Evolutionary conservation across 2,329 filamentous ascomycete genomes (phyloP), one percentile per base, ranked within the genome.

Genomic region (Harringtonia aguacate): DNA sequence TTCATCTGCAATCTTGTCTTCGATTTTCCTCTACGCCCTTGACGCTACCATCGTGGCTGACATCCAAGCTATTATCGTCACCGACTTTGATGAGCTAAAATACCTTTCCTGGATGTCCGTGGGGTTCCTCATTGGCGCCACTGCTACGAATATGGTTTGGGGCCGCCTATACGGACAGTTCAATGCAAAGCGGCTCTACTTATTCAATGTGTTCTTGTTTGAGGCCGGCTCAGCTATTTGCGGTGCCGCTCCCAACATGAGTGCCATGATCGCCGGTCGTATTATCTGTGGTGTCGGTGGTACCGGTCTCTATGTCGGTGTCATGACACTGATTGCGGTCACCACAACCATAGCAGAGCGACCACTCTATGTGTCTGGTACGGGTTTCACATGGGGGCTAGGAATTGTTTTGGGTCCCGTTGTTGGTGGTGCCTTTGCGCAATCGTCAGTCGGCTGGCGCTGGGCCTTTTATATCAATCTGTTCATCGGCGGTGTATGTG

Each of bases 401-500:
- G 46, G 46, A 9, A 39, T 37, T 8, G 41, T 48, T n/a, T 34
- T 48, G 5, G 46, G 46, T 10, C 46, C 46, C 3, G 38, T 47
- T 42, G 55, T 72, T 14, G 68, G 68, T 15, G 69, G 69, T 24
- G 66, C 62, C 0, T 72, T 73, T 39, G 58, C 57, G 9, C 61
- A 64, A 8, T 35, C 30, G 7, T 15, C 44, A 8, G 43, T 27
- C 12, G 38, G 29, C 10, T 48, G 39, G 27, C 44, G 44, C 15
- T 44, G 54, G 54, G 63, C 62, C 1, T 72, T 73, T 52, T 77
- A 77, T 51, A 68, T 77, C 55, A 76, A 75, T 47, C 21, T 38
- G 8, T 49, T 62, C 31, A 55, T 75, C 33, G 64, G 61, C 6
- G 62, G 58, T 3, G 52, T 64, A 8, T 59, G 61, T 28, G 55